Evolutionary conservation across 108 stramenopile genomes (phyloP).

Genomic region (Ochromonas danica): DNA sequence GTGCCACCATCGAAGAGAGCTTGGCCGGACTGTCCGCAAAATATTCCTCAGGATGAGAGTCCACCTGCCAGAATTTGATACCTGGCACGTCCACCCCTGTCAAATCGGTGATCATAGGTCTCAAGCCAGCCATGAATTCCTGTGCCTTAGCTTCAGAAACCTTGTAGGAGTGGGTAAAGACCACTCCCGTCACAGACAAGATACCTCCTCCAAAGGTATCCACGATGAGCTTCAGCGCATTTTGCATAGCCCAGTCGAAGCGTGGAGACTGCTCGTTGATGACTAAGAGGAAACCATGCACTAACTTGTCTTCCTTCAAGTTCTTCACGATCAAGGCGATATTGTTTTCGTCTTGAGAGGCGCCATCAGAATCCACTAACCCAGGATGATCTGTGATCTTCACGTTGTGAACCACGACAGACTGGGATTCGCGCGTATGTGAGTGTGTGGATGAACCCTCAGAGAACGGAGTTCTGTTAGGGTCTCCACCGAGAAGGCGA

Average conservation of each 20-base stretch:
- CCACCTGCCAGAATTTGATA: not conserved
- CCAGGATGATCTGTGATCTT: conserved; percentile 4
- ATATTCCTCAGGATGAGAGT: not conserved
- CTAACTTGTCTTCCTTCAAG: not conserved
- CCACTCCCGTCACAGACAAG: not conserved
- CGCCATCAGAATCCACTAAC: conserved; percentile 22
- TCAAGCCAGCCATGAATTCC: not conserved
- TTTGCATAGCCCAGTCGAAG: conserved; percentile 28
- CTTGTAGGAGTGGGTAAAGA: not conserved
- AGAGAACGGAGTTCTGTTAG: not conserved
- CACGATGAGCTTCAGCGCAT: conserved; percentile 4
- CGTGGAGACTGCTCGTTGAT: conserved; percentile 24
- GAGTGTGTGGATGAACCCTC: not conserved
- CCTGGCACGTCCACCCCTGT: not conserved
- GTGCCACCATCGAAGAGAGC: not conserved
- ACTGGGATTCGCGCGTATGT: not conserved
- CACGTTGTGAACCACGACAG: not conserved
- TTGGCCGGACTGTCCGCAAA: not conserved
- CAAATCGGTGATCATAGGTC: not conserved
- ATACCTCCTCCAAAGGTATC: conserved; percentile 11
- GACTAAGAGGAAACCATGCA: conserved; percentile 21
- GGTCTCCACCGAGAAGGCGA: not conserved
- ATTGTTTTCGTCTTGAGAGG: not conserved
- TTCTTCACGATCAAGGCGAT: conserved; percentile 4
- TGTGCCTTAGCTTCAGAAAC: not conserved